Percentiles rank a stretch among this genome's conserved stretches.
phyloP scores from a whole-genome alignment of 495 filamentous ascomycete species.

The Aspergillus coremiiformis region DNA sequence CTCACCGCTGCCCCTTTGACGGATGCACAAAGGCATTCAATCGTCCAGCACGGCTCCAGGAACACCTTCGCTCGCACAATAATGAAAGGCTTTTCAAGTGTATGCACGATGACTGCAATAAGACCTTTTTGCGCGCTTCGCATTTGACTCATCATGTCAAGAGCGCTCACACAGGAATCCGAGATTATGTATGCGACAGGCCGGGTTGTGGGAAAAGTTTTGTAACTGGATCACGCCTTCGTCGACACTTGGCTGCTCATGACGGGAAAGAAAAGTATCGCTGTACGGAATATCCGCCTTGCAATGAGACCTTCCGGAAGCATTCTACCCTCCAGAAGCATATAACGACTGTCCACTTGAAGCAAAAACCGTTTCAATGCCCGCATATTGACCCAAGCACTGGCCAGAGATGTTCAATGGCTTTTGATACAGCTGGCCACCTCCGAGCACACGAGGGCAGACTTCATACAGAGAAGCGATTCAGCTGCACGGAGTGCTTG shows the following conservation, averaged over 20 bases:
- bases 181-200: conserved; percentile 61
- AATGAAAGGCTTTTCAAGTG: conserved; percentile 72
- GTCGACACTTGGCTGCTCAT: conserved; percentile 59
- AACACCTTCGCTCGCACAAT: conserved; percentile 72
- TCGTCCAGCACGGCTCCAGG: conserved; percentile 68
- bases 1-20: conserved; percentile 58
- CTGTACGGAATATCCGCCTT: conserved; percentile 69
- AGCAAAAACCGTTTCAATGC: conserved; percentile 62
- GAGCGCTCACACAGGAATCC: conserved; percentile 65
- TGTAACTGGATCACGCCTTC: conserved; percentile 63
- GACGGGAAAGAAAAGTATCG: conserved; percentile 59
- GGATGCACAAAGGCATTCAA: conserved; percentile 80
- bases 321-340: conserved; percentile 80
- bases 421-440: conserved; percentile 62
- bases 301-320: conserved; percentile 76
- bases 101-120: conserved; percentile 59
- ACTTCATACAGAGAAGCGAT: conserved; percentile 59
- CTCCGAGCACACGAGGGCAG: conserved; percentile 64
- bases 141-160: conserved; percentile 80
- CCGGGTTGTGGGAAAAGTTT: conserved; percentile 74
- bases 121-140: conserved; percentile 71
- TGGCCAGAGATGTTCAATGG: conserved; percentile 52
- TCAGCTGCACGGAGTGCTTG: conserved; percentile 65
- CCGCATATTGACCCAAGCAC: conserved; percentile 47
- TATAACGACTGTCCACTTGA: conserved; percentile 63